Evolutionary conservation across 1,284 basidiomycete genomes (phyloP), one percentile per base, ranked within the genome.

Genomic region (Cystobasidiaceae sp.): DNA sequence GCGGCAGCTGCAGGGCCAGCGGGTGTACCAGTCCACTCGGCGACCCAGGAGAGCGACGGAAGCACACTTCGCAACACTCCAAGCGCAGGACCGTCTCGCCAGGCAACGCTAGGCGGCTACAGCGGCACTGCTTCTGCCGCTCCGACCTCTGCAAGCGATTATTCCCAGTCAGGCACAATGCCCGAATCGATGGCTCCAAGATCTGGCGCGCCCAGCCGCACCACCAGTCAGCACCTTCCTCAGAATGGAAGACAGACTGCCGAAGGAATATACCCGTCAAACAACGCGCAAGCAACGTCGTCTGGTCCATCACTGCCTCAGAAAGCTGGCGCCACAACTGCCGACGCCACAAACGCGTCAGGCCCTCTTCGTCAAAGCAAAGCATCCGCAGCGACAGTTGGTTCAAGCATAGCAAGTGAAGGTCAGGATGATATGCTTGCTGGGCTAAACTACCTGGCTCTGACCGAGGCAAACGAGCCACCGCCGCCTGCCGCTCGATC

Each of bases 361-460:
- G 37, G 25, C 21, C 17, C 48, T 28, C 48, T 2, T 41, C 57
- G 61, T 15, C 52, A 45, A 45, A 54, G 34, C 15, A 55, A 56
- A 25, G 52, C 51, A 6, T 64, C 61, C 1, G 39, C 27, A 11
- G 43, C 43, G 6, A 15, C 45, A 8, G 11, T n/a, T 11, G 11
- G 11, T 17, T 56, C 54, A 8, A 56, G 39, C 32, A 41, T 32
- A 30, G 39, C 60, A n/a, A 50, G 39, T 15, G 61, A 48, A 56
- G 61, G 61, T 23, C 61, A 56, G 37, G 61, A 64, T 39, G 61
- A 64, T 39, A 46, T 46, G 17, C 19, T 64, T n/a, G 61, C 61
- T 19, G 61, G 50, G 9, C 19, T 64, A 11, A 64, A 56, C 33
- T 64, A 64, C 19, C 50, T 64, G 15, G 61, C 61, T 23, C 23